phyloP scores from a whole-genome alignment of 352 stramenopile species.

The Phytophthora colocasiae region DNA sequence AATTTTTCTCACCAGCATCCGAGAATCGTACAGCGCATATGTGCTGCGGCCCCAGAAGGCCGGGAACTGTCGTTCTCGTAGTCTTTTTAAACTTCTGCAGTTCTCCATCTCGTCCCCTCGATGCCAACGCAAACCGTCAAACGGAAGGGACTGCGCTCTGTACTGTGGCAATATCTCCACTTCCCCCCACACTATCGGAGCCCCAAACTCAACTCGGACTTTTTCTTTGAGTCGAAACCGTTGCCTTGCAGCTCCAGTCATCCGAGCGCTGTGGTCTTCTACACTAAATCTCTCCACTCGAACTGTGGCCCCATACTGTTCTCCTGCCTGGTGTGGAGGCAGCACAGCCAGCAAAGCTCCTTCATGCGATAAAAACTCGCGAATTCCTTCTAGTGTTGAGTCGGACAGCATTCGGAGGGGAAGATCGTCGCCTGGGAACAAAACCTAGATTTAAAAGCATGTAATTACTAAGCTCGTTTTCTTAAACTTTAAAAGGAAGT shows the following conservation, averaged over 20 bases:
- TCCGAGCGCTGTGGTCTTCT: conserved; percentile 40
- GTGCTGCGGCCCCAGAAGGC: conserved; percentile 58
- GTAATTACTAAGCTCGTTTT: neutral
- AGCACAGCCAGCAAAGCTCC: conserved; percentile 67
- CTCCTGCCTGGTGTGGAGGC: conserved; percentile 57
- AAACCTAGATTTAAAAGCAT: conserved; percentile 57
- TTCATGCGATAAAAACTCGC: conserved; percentile 51
- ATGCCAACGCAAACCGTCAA: conserved; percentile 31
- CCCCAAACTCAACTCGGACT: conserved; percentile 20
- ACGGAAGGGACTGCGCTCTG: conserved; percentile 50
- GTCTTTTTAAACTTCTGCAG: conserved; percentile 18
- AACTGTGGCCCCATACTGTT: conserved; percentile 70
- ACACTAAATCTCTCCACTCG: conserved; percentile 73
- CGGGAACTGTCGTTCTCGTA: conserved; percentile 39
- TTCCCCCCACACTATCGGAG: conserved; percentile 33
- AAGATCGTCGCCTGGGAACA: conserved; percentile 84
- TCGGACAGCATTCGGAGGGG: conserved; percentile 79
- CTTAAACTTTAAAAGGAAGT: neutral
- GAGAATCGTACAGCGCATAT: conserved; percentile 70
- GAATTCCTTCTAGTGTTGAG: conserved; percentile 55
- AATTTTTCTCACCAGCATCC: conserved; percentile 64
- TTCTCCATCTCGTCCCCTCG: conserved; percentile 8
- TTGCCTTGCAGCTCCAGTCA: conserved; percentile 75
- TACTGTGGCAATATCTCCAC: conserved; percentile 75
- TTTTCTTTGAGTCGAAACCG: conserved; percentile 60